These are phyloP conservation scores for Sporothrix inflata DNA, from an alignment of 2,329 filamentous ascomycete species.

Conservation along the genomic window DNA sequence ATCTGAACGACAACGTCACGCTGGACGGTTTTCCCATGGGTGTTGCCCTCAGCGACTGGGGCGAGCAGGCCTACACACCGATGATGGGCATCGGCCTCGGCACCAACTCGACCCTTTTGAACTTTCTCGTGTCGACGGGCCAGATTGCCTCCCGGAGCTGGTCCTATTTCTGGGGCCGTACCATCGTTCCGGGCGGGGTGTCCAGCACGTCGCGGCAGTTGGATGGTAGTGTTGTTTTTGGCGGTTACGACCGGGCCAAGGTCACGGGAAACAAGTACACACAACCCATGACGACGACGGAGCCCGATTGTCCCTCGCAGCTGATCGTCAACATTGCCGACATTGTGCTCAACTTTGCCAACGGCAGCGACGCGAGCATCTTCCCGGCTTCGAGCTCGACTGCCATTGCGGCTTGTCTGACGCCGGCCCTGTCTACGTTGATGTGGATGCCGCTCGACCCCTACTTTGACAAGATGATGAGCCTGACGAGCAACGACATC, in stretches of 20 bases:
- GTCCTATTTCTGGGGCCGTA: slow-evolving; percentile 38
- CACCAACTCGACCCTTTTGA: slow-evolving; percentile 40
- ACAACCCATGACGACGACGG: slow-evolving; percentile 33
- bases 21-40: slow-evolving; percentile 34
- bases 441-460: slow-evolving; percentile 35
- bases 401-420: slow-evolving; percentile 34
- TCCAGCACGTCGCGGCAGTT: slow-evolving; percentile 35
- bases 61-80: slow-evolving; percentile 35
- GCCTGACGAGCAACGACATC: slow-evolving; percentile 20
- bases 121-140: slow-evolving; percentile 35
- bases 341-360: slow-evolving; percentile 41
- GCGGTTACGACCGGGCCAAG: slow-evolving; percentile 40
- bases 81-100: slow-evolving; percentile 39
- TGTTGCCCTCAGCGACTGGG: slow-evolving; percentile 35
- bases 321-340: slow-evolving; percentile 40
- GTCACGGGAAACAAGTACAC: slow-evolving; percentile 33
- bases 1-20: slow-evolving; percentile 31
- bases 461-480: slow-evolving; percentile 32
- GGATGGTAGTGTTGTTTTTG: slow-evolving; percentile 39
- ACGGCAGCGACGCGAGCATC: slow-evolving; percentile 41
- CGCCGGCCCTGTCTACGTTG: slow-evolving; percentile 33
- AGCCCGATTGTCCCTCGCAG: slow-evolving; percentile 36
- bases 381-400: slow-evolving; percentile 29
- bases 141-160: slow-evolving; percentile 35
- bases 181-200: not conserved